These are phyloP conservation scores for Leptographium procerum DNA, from an alignment of 2,329 filamentous ascomycete species.

Conservation along the genomic window DNA sequence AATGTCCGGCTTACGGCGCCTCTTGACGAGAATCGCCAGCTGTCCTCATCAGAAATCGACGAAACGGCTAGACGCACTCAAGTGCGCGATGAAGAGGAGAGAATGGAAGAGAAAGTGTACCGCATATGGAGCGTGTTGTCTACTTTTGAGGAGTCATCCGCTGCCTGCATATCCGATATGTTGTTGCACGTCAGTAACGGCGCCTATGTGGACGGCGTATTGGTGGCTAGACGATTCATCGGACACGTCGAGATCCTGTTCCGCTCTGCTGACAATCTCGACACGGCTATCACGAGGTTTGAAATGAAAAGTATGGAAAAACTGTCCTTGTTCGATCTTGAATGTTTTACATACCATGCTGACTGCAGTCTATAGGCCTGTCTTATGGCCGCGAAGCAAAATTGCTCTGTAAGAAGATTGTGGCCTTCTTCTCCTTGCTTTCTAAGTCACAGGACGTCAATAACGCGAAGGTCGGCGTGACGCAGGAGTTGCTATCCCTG, in stretches of 20 bases:
- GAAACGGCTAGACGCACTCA: conserved; percentile 55
- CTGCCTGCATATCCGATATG: conserved; percentile 98
- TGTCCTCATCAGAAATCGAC: conserved; percentile 22
- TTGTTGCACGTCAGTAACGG: conserved; percentile 96
- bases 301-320: conserved; percentile 61
- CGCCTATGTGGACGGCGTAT: conserved; percentile 85
- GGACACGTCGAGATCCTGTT: conserved; percentile 92
- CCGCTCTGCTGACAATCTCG: conserved; percentile 73
- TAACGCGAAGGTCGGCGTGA: conserved; percentile 85
- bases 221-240: conserved; percentile 93
- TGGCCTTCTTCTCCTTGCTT: conserved; percentile 89
- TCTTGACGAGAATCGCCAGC: conserved; percentile 30
- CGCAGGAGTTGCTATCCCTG: conserved; percentile 92
- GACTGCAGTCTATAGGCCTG: conserved; percentile 45
- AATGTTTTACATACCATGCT: neutral
- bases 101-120: conserved; percentile 95
- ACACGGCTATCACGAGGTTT: conserved; percentile 55
- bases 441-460: conserved; percentile 90
- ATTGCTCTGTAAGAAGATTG: conserved; percentile 97
- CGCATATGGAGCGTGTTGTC: conserved; percentile 97
- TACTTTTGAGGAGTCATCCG: conserved; percentile 93
- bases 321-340: neutral
- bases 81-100: conserved; percentile 78
- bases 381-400: conserved; percentile 95
- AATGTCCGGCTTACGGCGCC: conserved; percentile 74